Evolutionary conservation across 257 asterid genomes (phyloP), one percentile per base, ranked within the genome.

Genomic region (Oldenlandia corymbosa): DNA sequence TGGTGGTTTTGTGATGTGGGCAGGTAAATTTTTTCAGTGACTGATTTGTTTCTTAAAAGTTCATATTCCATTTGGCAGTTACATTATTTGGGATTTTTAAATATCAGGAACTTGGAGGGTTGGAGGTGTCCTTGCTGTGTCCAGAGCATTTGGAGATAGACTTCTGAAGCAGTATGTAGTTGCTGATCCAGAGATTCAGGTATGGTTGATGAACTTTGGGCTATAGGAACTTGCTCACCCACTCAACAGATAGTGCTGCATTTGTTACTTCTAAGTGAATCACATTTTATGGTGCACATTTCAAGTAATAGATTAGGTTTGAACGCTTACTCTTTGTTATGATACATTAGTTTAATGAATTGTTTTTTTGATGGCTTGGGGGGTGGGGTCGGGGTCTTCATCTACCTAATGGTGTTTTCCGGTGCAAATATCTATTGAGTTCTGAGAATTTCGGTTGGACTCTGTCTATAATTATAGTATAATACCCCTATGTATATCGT

Each of bases 1-100:
- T 64, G 99, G 99, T 49, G 99, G 99, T n/a, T 92, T 89, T 65
- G 99, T 92, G 47, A 92, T 92, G 99, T 92, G 99, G 99, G 99
- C 99, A 69, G 99, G 99, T 90, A 81, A n/a, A n/a, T n/a, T n/a
- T 9, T 5, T 48, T 31, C 58, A 56, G 17, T 23, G 13, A 5
- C 60, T 55, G 51, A 46, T 57, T n/a, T n/a, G n/a, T n/a, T n/a
- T n/a, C n/a, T n/a, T n/a, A n/a, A n/a, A n/a, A 20, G n/a, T 32
- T 34, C 28, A 24, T 56, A 21, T 4, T 31, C 14, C 18, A 47
- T 37, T 24, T 16, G 11, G n/a, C 23, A 28, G 26, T 9, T 34
- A 34, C 39, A n/a, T 34, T 18, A 54, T 32, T 59, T 58, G 48
- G 7, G 21, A n/a, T n/a, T 24, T 7, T 62, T 30, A 7, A 45